Evolutionary conservation across 805 yeast genomes (phyloP).

Genomic region (Grigorovia transvaalensis): DNA sequence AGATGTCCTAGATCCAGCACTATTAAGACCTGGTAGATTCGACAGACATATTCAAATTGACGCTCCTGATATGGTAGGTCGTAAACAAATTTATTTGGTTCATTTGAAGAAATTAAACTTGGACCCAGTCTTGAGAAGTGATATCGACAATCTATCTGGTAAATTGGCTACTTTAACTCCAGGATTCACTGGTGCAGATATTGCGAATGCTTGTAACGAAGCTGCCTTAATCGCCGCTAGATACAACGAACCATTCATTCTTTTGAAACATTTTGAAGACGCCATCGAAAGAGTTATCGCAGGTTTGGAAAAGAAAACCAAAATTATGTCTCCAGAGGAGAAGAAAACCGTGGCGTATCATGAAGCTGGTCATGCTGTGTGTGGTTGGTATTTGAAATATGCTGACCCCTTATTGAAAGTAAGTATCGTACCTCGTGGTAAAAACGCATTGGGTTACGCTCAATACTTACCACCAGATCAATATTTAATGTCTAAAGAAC

Average conservation of each 20-base stretch:
- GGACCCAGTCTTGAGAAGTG: slow-evolving; percentile 23
- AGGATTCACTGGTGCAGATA: slow-evolving; percentile 93
- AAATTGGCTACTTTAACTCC: slow-evolving; percentile 87
- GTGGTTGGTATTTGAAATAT: slow-evolving; percentile 82
- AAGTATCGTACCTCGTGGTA: slow-evolving; percentile 90
- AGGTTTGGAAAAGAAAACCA: slow-evolving; percentile 81
- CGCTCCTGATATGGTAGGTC: slow-evolving; percentile 80
- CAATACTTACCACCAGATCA: slow-evolving; percentile 89
- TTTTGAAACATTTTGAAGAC: slow-evolving; percentile 68
- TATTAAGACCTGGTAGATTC: slow-evolving; percentile 90
- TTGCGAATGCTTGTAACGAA: slow-evolving; percentile 89
- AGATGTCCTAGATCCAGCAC: slow-evolving; percentile 80
- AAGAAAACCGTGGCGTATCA: slow-evolving; percentile 84
- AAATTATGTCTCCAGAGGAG: slow-evolving; percentile 69
- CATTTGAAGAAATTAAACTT: slow-evolving; percentile 44
- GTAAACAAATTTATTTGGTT: slow-evolving; percentile 76
- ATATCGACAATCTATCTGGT: slow-evolving; percentile 58
- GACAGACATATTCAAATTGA: slow-evolving; percentile 84
- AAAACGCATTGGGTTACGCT: slow-evolving; percentile 93
- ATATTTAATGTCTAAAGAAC: slow-evolving; percentile 64
- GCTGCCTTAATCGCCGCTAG: slow-evolving; percentile 92
- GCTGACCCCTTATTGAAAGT: slow-evolving; percentile 91
- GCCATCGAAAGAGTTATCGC: slow-evolving; percentile 93
- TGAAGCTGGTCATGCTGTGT: slow-evolving; percentile 94
- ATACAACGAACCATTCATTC: slow-evolving; percentile 50